These are phyloP conservation scores for Verbena officinalis DNA, from an alignment of 257 asterid genomes.

Conservation along the genomic window DNA sequence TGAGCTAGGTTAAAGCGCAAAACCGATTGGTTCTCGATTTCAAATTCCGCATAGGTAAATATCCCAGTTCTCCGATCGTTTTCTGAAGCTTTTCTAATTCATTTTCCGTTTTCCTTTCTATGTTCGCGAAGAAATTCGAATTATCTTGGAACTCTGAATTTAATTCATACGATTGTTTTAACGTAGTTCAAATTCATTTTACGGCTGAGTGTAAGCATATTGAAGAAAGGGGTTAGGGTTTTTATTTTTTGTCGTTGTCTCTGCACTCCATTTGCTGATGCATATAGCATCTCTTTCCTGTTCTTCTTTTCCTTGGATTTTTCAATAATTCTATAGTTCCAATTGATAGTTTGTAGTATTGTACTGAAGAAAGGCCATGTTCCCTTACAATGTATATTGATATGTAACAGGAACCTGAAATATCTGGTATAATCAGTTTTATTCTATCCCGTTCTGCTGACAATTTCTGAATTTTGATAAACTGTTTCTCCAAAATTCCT, in stretches of 20 bases:
- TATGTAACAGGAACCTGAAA: not conserved
- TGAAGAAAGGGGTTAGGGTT: too few relatives aligned
- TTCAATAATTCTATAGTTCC: too few relatives aligned
- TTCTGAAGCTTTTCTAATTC: not conserved
- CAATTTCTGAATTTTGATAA: constrained; percentile 16
- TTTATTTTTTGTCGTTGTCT: too few relatives aligned
- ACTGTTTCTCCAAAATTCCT: not conserved
- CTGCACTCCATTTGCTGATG: too few relatives aligned
- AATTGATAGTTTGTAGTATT: too few relatives aligned
- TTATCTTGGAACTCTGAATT: not conserved
- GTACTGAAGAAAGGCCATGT: too few relatives aligned
- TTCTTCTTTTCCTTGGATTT: too few relatives aligned
- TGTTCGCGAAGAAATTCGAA: not conserved
- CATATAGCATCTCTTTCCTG: too few relatives aligned
- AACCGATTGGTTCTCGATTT: not conserved
- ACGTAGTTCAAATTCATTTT: not conserved
- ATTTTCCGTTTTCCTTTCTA: not conserved
- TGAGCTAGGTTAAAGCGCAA: constrained; percentile 22
- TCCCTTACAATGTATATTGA: too few relatives aligned
- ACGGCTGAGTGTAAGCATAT: not conserved
- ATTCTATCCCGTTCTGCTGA: not conserved
- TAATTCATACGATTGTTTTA: not conserved
- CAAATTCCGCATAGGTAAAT: constrained; percentile 10
- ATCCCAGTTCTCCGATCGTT: not conserved
- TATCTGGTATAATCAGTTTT: not conserved